phyloP scores from a whole-genome alignment of 1,284 basidiomycete genomes.

The Irpex rosettiformis region DNA sequence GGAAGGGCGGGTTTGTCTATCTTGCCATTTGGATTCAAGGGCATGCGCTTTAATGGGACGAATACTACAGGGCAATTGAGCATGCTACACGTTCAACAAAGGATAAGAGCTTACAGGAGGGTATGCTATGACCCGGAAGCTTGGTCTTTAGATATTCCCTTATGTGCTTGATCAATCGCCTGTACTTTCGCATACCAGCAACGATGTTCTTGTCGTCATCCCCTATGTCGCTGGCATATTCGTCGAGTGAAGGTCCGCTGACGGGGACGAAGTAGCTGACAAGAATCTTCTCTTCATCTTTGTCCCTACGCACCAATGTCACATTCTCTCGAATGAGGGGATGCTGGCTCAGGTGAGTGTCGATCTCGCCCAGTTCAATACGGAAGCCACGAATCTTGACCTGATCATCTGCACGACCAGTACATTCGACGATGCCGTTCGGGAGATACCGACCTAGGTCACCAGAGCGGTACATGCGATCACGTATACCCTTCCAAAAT shows the following conservation, averaged over 20 bases:
- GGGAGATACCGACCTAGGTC: slow-evolving; percentile 96
- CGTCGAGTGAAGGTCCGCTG: slow-evolving; percentile 66
- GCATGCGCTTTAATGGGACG: slow-evolving; percentile 93
- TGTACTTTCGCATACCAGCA: slow-evolving; percentile 78
- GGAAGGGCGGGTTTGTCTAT: slow-evolving; percentile 98
- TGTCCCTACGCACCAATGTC: slow-evolving; percentile 94
- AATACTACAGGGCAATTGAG: slow-evolving; percentile 60
- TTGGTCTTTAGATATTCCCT: slow-evolving; percentile 97
- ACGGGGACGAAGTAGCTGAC: slow-evolving; percentile 98
- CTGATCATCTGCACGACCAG: slow-evolving; percentile 97
- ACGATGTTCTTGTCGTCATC: slow-evolving; percentile 58
- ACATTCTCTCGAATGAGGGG: slow-evolving; percentile 95
- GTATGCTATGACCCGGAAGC: slow-evolving; percentile 90
- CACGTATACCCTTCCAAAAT: slow-evolving; percentile 96
- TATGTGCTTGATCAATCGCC: slow-evolving; percentile 89
- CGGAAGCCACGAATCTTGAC: slow-evolving; percentile 99
- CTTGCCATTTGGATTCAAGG: slow-evolving; percentile 98
- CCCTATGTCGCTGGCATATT: slow-evolving; percentile 70
- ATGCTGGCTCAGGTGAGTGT: slow-evolving; percentile 94
- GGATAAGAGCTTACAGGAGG: slow-evolving; percentile 57
- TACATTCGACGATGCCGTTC: slow-evolving; percentile 94
- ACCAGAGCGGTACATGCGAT: slow-evolving; percentile 97
- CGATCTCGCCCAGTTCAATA: slow-evolving; percentile 98
- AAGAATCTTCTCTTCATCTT: slow-evolving; percentile 99
- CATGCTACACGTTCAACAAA: not conserved